A percentile compares a stretch with the other conserved stretches of the same genome.
These are phyloP conservation scores for Iberis pinnata DNA, from an alignment of 345 rosid genomes.

Conservation along the genomic window DNA sequence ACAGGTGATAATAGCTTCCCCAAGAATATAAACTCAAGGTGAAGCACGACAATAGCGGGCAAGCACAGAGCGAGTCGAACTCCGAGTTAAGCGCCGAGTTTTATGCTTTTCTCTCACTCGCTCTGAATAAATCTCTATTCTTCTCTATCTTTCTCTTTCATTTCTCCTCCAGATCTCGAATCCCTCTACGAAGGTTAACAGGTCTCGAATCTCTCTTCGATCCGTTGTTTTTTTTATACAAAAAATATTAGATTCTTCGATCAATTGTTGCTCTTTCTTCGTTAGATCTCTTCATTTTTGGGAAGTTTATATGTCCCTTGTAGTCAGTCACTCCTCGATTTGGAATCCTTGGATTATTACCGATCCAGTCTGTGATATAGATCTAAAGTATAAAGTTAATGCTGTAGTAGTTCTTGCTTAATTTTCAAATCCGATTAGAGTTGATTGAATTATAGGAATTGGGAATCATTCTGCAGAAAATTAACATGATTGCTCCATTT, in stretches of 20 bases:
- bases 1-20: slow-evolving; percentile 11
- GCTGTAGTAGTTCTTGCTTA: neutral
- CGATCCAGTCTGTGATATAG: neutral
- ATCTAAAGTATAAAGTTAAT: too few species aligned
- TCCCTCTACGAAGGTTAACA: slow-evolving; percentile 12
- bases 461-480: too few species aligned
- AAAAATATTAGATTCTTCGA: too few species aligned
- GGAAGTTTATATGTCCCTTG: neutral
- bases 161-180: slow-evolving; percentile 16
- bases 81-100: too few species aligned
- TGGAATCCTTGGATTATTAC: neutral
- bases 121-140: neutral
- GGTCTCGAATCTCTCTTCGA: too few species aligned
- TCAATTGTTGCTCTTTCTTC: slow-evolving; percentile 8
- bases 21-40: slow-evolving; percentile 27
- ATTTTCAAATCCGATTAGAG: neutral
- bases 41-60: slow-evolving; percentile 30
- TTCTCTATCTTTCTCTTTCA: slow-evolving; percentile 1
- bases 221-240: slow-evolving; percentile 5
- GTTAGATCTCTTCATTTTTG: slow-evolving; percentile 4
- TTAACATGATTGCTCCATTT: too few species aligned
- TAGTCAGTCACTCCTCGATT: neutral
- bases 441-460: too few species aligned
- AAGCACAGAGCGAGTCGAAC: slow-evolving; percentile 27
- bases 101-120: too few species aligned